Percentiles rank a stretch among this genome's conserved stretches.
phyloP scores from a whole-genome alignment of 192 early-diverging fungal species.

The Cetraspora pellucida region DNA sequence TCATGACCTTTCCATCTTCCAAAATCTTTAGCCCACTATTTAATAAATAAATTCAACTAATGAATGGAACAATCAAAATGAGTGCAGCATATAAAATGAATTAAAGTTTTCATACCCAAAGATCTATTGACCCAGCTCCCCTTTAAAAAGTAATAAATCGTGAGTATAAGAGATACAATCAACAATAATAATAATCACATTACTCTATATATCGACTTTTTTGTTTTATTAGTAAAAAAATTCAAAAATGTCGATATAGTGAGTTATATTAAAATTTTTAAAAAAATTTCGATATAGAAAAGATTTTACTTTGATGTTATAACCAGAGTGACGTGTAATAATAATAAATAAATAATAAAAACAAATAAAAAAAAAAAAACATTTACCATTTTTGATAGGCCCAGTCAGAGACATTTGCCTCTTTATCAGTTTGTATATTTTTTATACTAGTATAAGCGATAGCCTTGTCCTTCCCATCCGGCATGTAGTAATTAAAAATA shows the following conservation, averaged over 20 bases:
- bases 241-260: too few species aligned
- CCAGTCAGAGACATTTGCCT: constrained; percentile 12
- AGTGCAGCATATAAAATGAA: background rate
- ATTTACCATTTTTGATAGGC: constrained; percentile 24
- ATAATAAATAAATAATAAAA: too few species aligned
- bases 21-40: constrained; percentile 27
- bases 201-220: too few species aligned
- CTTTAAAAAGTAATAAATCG: background rate
- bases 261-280: too few species aligned
- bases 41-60: background rate
- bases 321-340: too few species aligned
- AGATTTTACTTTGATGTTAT: too few species aligned
- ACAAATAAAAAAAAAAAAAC: background rate
- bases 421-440: constrained; percentile 29
- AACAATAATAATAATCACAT: too few species aligned
- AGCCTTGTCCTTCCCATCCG: constrained; percentile 15
- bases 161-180: background rate
- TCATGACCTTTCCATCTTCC: constrained; percentile 32
- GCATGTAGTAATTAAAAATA: constrained; percentile 34
- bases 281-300: too few species aligned
- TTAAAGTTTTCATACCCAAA: constrained; percentile 14
- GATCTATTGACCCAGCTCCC: constrained; percentile 27
- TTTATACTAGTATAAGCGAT: constrained; percentile 17
- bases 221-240: too few species aligned
- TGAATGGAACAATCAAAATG: background rate